A percentile compares a stretch with the other conserved stretches of the same genome.
These are phyloP conservation scores for Exophiala sp. DNA, from an alignment of 2,329 filamentous ascomycete species.

Conservation along the genomic window DNA sequence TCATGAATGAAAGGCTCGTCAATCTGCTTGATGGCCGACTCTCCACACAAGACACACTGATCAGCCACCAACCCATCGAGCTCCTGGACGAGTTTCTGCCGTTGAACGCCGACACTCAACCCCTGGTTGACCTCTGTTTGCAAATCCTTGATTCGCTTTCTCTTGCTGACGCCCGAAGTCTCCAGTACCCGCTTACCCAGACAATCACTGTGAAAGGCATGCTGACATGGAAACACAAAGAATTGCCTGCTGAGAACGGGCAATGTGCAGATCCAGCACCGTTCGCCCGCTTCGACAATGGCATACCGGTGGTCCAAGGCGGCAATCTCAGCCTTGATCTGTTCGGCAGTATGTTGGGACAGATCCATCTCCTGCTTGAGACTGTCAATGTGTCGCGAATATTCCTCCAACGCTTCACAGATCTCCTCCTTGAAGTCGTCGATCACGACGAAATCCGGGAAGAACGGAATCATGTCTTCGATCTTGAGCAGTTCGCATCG, in stretches of 20 bases:
- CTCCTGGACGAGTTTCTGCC: constrained; percentile 79
- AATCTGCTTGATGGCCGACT: constrained; percentile 88
- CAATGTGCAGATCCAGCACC: constrained; percentile 81
- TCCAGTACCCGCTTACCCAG: constrained; percentile 79
- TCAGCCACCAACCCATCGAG: constrained; percentile 86
- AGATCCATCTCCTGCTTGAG: constrained; percentile 95
- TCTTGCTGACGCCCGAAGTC: constrained; percentile 67
- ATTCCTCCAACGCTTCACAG: constrained; percentile 86
- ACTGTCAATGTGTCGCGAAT: constrained; percentile 80
- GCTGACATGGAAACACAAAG: constrained; percentile 97
- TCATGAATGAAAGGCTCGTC: constrained; percentile 82
- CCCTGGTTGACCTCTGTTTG: constrained; percentile 78
- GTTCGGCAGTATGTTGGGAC: constrained; percentile 75
- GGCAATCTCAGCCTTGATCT: constrained; percentile 58
- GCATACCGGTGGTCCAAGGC: constrained; percentile 59
- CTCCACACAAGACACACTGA: constrained; percentile 87
- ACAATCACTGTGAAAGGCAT: constrained; percentile 95
- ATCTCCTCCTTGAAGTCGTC: constrained; percentile 99
- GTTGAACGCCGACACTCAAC: constrained; percentile 60
- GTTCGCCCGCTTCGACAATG: constrained; percentile 92
- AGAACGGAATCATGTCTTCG: constrained; percentile 95
- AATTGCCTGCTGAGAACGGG: constrained; percentile 87
- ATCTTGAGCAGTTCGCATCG: constrained; percentile 88
- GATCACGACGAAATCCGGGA: constrained; percentile 96
- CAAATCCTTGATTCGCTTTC: constrained; percentile 74